phyloP scores from a whole-genome alignment of 805 yeast genomes.

The Cyberlindnera subsufficiens region DNA sequence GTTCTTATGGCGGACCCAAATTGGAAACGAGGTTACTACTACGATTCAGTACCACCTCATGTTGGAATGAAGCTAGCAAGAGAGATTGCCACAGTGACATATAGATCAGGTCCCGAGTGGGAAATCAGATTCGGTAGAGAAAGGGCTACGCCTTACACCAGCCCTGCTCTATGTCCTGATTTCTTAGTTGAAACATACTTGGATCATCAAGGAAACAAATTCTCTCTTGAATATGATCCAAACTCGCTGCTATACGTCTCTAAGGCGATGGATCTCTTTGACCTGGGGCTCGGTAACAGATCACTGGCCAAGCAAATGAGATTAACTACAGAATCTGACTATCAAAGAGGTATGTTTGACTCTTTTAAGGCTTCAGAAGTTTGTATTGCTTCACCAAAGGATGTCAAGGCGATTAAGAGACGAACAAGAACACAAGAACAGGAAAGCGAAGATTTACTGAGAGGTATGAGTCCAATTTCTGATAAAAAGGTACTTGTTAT shows the following conservation, averaged over 20 bases:
- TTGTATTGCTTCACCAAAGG: constrained; percentile 37
- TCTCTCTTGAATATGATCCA: constrained; percentile 86
- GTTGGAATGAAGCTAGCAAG: constrained; percentile 92
- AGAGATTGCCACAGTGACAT: constrained; percentile 90
- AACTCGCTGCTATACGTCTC: constrained; percentile 82
- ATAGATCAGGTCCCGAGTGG: constrained; percentile 97
- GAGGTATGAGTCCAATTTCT: constrained; percentile 60
- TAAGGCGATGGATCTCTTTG: constrained; percentile 94
- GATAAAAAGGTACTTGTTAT: constrained; percentile 67
- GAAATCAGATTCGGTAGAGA: constrained; percentile 87
- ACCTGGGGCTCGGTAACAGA: constrained; percentile 52
- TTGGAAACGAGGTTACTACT: constrained; percentile 89
- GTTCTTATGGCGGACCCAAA: constrained; percentile 92
- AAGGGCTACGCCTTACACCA: constrained; percentile 68
- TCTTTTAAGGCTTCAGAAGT: constrained; percentile 22
- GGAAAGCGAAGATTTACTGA: constrained; percentile 50
- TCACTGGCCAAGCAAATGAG: constrained; percentile 41
- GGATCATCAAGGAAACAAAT: constrained; percentile 94
- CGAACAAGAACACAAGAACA: constrained; percentile 46
- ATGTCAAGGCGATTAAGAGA: constrained; percentile 50
- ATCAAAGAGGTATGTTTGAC: constrained; percentile 19
- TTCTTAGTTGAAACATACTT: constrained; percentile 87
- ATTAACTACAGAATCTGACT: constrained; percentile 26
- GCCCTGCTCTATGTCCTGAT: constrained; percentile 91
- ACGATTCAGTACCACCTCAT: constrained; percentile 80